Percentiles rank a stretch among this genome's conserved stretches.
phyloP scores from a whole-genome alignment of 2,329 filamentous ascomycete species.

The Ophiostoma piceae region DNA sequence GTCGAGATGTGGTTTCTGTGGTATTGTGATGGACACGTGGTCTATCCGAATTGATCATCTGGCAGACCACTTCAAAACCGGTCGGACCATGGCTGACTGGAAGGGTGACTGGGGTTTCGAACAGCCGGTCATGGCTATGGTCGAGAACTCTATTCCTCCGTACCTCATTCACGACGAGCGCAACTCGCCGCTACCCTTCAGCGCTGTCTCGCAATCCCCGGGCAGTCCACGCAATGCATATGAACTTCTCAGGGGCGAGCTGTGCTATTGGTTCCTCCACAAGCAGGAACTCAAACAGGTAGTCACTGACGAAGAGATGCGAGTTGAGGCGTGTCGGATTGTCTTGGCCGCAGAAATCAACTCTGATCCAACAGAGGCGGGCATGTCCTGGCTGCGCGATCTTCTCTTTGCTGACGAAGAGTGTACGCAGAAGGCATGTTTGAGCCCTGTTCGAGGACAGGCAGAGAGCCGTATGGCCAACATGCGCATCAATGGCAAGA shows the following conservation, averaged over 20 bases:
- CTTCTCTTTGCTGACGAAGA: constrained; percentile 48
- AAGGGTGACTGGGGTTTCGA: constrained; percentile 67
- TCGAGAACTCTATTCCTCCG: constrained; percentile 62
- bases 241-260: constrained; percentile 55
- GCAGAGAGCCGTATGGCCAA: constrained; percentile 45
- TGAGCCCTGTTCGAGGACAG: constrained; percentile 44
- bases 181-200: constrained; percentile 51
- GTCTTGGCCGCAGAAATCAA: constrained; percentile 50
- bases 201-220: constrained; percentile 42
- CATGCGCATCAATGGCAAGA: constrained; percentile 54
- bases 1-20: constrained; percentile 62
- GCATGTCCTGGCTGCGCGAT: constrained; percentile 53
- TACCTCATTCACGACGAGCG: constrained; percentile 62
- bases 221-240: constrained; percentile 53
- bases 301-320: constrained; percentile 48
- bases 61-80: constrained; percentile 63
- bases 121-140: constrained; percentile 53
- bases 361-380: constrained; percentile 35
- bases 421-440: constrained; percentile 41
- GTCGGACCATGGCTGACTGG: constrained; percentile 63
- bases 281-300: constrained; percentile 40
- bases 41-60: constrained; percentile 56
- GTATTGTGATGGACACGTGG: constrained; percentile 58
- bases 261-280: constrained; percentile 49
- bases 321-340: constrained; percentile 55